Evolutionary conservation across 2,329 filamentous ascomycete genomes (phyloP).

Genomic region (Claviceps sp.): DNA sequence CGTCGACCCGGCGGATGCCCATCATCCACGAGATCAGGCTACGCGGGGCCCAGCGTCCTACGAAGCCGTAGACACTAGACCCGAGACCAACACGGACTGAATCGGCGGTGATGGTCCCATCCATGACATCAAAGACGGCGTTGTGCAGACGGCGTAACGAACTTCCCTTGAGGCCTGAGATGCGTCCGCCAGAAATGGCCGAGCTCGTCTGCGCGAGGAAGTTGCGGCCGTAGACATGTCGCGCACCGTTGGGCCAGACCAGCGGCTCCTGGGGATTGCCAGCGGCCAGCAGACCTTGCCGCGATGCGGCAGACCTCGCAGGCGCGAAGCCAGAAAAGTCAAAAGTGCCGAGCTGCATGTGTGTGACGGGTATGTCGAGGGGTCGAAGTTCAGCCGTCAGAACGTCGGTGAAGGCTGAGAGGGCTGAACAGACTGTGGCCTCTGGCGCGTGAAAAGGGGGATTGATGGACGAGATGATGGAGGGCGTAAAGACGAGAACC

Average conservation of each 20-base stretch:
- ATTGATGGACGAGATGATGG: constrained; percentile 66
- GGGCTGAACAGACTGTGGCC: constrained; percentile 69
- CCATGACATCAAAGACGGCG: constrained; percentile 80
- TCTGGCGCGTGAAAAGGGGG: constrained; percentile 77
- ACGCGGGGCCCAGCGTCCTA: constrained; percentile 67
- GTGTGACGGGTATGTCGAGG: constrained; percentile 64
- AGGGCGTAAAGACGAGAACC: constrained; percentile 65
- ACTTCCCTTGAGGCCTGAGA: constrained; percentile 52
- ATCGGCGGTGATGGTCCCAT: constrained; percentile 44
- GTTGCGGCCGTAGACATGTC: constrained; percentile 49
- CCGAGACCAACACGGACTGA: constrained; percentile 75
- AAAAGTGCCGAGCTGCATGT: constrained; percentile 84
- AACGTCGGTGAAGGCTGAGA: constrained; percentile 75
- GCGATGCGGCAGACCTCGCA: constrained; percentile 19
- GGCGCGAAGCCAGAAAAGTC: constrained; percentile 60
- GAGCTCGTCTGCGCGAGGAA: constrained; percentile 42
- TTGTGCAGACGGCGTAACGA: constrained; percentile 70
- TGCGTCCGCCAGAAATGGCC: constrained; percentile 41
- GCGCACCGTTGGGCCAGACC: constrained; percentile 49
- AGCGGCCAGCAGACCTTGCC: constrained; percentile 26
- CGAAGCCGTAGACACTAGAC: constrained; percentile 69
- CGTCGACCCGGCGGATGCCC: constrained; percentile 54
- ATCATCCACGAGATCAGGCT: constrained; percentile 87
- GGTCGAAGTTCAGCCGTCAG: constrained; percentile 67
- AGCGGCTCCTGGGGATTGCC: constrained; percentile 34